phyloP scores from a whole-genome alignment of 2,329 filamentous ascomycete species.

The Fusarium fujikuroi region DNA sequence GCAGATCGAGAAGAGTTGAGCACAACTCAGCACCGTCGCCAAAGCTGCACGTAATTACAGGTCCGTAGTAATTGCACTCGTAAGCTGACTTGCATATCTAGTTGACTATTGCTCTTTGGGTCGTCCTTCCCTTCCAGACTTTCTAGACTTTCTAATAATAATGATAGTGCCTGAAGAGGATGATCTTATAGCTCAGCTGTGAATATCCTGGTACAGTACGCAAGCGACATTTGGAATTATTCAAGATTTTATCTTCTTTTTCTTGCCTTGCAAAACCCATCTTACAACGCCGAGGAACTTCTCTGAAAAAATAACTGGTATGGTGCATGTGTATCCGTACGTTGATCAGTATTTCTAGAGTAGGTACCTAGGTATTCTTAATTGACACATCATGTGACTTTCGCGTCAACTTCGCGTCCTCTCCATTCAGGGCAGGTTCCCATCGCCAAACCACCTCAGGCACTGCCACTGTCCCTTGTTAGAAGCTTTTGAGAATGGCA shows the following conservation, averaged over 20 bases:
- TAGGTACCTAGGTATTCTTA: too few species aligned
- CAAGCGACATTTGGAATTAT: neutral
- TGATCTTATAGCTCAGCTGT: neutral
- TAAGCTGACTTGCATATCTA: conserved; percentile 13
- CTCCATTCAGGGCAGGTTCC: neutral
- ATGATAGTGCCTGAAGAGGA: neutral
- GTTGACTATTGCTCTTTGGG: neutral
- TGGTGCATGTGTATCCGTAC: neutral
- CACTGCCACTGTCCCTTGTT: neutral
- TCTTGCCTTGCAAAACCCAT: neutral
- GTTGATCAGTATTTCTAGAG: neutral
- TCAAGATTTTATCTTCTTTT: neutral
- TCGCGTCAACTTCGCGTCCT: conserved; percentile 44
- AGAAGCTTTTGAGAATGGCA: conserved; percentile 1
- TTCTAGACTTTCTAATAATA: neutral
- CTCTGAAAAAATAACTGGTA: neutral
- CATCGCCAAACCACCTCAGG: conserved; percentile 15
- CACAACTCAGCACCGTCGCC: conserved; percentile 2
- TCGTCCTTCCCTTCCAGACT: neutral
- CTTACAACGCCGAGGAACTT: neutral
- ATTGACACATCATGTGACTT: conserved; percentile 47
- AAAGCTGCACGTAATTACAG: neutral
- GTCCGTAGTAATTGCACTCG: neutral
- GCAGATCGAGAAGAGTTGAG: conserved; percentile 30
- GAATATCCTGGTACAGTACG: neutral